Evolutionary conservation across 2,329 filamentous ascomycete genomes (phyloP), one percentile per base, ranked within the genome.

Genomic region (Arthrobotrys pseudoclavata): DNA sequence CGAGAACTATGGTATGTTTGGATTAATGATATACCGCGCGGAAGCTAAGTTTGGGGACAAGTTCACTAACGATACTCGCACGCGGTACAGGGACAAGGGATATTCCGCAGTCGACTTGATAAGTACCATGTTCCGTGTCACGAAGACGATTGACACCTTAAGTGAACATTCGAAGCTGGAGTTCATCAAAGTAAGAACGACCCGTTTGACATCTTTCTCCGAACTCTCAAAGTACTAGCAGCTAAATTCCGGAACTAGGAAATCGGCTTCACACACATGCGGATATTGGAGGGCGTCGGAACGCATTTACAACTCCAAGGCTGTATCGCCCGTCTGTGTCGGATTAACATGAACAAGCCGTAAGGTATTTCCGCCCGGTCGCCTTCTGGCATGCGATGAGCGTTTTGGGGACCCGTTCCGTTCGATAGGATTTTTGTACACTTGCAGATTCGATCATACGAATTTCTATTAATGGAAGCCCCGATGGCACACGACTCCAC

Each of bases 71-170:
- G 37, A 37, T 26, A n/a, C 20, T 24, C 10, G 29, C 42, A 1
- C 22, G 12, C 22, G 79, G 63, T 7, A 20, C 20, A 69, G 88
- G 74, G 90, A 91, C 77, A 86, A 98, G 76, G 96, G 96, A 13
- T 99, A 99, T 85, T 97, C 93, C n/a, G 96, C 93, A 81, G 95
- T 99, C 85, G 96, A 99, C 84, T 97, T 99, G 81, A 96, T 99
- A 84, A 96, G 92, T 85, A 99, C 95, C 79, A 99, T 99, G 96
- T 98, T 99, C 87, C 91, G 91, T 82, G 96, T 99, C 76, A 98
- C 96, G 53, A 99, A 98, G 86, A 96, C 94, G 0, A 94, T 98
- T 76, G 92, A 93, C 1, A 93, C 91, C 0, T 86, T 99, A 70
- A 96, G 93, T 80, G 96, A 99, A 85, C 94, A 98, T 84, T 90